phyloP scores from a whole-genome alignment of 176 grass and related monocot genomes.

The Bolboschoenus planiculmis region DNA sequence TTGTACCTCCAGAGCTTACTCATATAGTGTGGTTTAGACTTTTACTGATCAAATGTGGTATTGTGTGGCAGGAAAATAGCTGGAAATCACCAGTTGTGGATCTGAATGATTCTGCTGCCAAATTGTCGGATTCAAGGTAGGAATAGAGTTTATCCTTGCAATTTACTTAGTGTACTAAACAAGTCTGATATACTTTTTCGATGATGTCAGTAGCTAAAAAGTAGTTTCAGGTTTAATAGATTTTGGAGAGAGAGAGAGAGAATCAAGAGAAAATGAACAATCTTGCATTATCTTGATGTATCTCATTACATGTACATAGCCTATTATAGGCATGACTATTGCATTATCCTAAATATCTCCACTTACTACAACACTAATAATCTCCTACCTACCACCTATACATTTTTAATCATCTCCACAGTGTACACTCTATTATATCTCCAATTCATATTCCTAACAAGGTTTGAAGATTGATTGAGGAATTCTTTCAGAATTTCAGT shows the following conservation, averaged over 20 bases:
- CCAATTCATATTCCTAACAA: too few species aligned
- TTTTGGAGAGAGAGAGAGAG: too few species aligned
- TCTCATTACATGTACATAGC: too few species aligned
- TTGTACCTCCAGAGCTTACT: neutral
- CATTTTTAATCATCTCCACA: too few species aligned
- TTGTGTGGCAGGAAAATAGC: conserved; percentile 31
- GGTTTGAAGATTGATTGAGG: too few species aligned
- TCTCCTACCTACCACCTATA: too few species aligned
- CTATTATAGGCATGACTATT: too few species aligned
- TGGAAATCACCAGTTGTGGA: conserved; percentile 43
- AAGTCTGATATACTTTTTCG: neutral
- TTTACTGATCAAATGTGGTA: neutral
- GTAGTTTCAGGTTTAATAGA: neutral
- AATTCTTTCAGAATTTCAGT: neutral
- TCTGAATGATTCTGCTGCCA: conserved; percentile 44
- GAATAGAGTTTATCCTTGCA: neutral
- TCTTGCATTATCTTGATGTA: too few species aligned
- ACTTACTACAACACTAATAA: too few species aligned
- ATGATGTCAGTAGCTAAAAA: neutral
- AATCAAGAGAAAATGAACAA: too few species aligned
- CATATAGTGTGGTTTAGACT: neutral
- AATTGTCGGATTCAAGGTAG: conserved; percentile 55
- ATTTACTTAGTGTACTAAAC: neutral
- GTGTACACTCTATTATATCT: too few species aligned
- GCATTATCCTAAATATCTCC: too few species aligned